These are phyloP conservation scores for Apophysomyces ossiformis DNA, from an alignment of 371 early-diverging fungal species.

Conservation along the genomic window DNA sequence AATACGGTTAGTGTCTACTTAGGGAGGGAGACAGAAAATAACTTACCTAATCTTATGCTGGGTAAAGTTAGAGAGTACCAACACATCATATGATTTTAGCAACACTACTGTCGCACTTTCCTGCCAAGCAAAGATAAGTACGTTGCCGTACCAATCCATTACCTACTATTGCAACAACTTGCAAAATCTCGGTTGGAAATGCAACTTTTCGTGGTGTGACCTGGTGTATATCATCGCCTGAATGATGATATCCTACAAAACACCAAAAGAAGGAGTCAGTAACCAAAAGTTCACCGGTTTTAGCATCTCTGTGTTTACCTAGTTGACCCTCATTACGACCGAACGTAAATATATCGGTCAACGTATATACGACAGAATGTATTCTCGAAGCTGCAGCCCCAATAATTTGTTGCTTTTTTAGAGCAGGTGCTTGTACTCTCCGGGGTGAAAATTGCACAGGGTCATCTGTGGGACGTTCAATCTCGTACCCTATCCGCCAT, in stretches of 20 bases:
- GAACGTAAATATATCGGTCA: conserved; percentile 69
- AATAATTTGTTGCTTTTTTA: conserved; percentile 60
- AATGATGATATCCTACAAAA: conserved; percentile 51
- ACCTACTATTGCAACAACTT: conserved; percentile 57
- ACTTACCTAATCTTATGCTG: conserved; percentile 54
- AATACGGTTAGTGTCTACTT: background rate
- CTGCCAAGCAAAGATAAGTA: conserved; percentile 15
- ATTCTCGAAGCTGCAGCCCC: conserved; percentile 74
- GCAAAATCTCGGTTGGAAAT: conserved; percentile 46
- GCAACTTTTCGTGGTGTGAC: conserved; percentile 55
- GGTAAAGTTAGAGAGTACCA: conserved; percentile 49
- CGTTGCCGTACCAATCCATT: background rate
- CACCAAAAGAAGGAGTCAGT: background rate
- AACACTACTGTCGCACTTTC: conserved; percentile 62
- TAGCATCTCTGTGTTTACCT: conserved; percentile 34
- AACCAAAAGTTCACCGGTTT: background rate
- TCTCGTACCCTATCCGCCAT: conserved; percentile 46
- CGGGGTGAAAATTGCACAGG: conserved; percentile 60
- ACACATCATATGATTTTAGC: conserved; percentile 47
- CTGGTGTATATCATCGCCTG: conserved; percentile 48
- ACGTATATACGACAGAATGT: conserved; percentile 71
- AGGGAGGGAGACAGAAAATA: too few species aligned
- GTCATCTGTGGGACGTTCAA: conserved; percentile 37
- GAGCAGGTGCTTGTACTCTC: conserved; percentile 54
- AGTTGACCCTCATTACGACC: conserved; percentile 80